Conservation (phyloP, 2,329 filamentous ascomycete genomes). For the Phialocephala subalpina region DNA sequence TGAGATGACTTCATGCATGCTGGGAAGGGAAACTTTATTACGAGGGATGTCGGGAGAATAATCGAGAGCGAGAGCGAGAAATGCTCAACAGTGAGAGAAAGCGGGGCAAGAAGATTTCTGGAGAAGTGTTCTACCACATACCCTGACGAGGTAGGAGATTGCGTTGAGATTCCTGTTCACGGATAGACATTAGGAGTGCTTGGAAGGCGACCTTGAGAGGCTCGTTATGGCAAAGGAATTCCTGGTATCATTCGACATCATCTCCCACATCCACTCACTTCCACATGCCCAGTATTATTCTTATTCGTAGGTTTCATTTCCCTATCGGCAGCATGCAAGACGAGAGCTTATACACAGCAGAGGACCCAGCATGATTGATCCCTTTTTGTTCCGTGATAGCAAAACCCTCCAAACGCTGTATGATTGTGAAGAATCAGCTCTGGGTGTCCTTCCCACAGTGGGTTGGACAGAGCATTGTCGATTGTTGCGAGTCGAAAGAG, state of each 20-base stretch:
- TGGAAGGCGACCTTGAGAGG: background rate
- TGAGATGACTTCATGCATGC: background rate
- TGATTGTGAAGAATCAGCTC: conserved; percentile 37
- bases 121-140: too few species aligned
- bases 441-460: conserved; percentile 40
- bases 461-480: conserved; percentile 46
- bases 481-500: conserved; percentile 27
- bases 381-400: conserved; percentile 40
- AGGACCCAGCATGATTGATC: conserved; percentile 41
- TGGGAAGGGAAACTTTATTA: background rate
- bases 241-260: conserved; percentile 12
- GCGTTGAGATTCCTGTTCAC: background rate
- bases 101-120: background rate
- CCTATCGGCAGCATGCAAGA: conserved; percentile 44
- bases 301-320: conserved; percentile 43
- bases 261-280: conserved; percentile 10
- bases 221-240: background rate
- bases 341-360: conserved; percentile 44
- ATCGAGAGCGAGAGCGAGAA: background rate
- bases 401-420: conserved; percentile 39
- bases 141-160: too few species aligned
- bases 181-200: background rate
- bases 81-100: background rate
- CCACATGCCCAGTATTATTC: conserved; percentile 16
- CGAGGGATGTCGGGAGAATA: background rate